Evolutionary conservation across 805 yeast genomes (phyloP).

Genomic region (Maudiozyma serrabonitensis): DNA sequence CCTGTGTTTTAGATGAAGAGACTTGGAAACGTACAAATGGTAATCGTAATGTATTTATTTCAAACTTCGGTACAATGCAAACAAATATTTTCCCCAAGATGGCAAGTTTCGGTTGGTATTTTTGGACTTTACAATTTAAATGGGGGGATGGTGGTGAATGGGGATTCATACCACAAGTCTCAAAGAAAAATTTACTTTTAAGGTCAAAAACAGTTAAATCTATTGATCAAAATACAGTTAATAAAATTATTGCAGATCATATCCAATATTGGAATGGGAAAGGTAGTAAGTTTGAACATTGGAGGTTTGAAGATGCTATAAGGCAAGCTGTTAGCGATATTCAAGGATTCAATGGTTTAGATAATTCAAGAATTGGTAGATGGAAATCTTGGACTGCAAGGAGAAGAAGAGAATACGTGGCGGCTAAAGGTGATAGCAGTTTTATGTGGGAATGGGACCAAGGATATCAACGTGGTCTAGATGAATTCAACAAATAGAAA

Average conservation of each 20-base stretch:
- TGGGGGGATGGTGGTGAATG: slow-evolving; percentile 94
- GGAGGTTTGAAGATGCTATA: slow-evolving; percentile 75
- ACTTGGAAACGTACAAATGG: slow-evolving; percentile 52
- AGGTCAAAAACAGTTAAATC: slow-evolving; percentile 13
- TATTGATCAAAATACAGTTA: slow-evolving; percentile 30
- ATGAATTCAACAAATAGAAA: slow-evolving; percentile 12
- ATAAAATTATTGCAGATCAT: slow-evolving; percentile 35
- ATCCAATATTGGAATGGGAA: slow-evolving; percentile 60
- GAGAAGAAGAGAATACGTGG: slow-evolving; percentile 53
- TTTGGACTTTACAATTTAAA: slow-evolving; percentile 87
- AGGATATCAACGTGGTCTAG: slow-evolving; percentile 62
- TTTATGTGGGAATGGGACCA: slow-evolving; percentile 85
- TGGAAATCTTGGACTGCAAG: slow-evolving; percentile 55
- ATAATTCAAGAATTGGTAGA: slow-evolving; percentile 70
- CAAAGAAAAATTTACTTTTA: slow-evolving; percentile 46
- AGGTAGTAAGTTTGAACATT: slow-evolving; percentile 62
- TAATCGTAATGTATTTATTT: slow-evolving; percentile 47
- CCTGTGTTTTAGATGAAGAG: slow-evolving; percentile 71
- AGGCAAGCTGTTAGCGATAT: slow-evolving; percentile 68
- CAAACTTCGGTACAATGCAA: slow-evolving; percentile 53
- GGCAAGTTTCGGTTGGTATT: slow-evolving; percentile 64
- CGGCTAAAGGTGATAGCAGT: slow-evolving; percentile 43
- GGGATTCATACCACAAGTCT: slow-evolving; percentile 77
- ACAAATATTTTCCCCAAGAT: slow-evolving; percentile 37
- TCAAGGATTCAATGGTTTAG: slow-evolving; percentile 53